Evolutionary conservation across 2,329 filamentous ascomycete genomes (phyloP), one percentile per base, ranked within the genome.

Genomic region (Xylariales sp.): DNA sequence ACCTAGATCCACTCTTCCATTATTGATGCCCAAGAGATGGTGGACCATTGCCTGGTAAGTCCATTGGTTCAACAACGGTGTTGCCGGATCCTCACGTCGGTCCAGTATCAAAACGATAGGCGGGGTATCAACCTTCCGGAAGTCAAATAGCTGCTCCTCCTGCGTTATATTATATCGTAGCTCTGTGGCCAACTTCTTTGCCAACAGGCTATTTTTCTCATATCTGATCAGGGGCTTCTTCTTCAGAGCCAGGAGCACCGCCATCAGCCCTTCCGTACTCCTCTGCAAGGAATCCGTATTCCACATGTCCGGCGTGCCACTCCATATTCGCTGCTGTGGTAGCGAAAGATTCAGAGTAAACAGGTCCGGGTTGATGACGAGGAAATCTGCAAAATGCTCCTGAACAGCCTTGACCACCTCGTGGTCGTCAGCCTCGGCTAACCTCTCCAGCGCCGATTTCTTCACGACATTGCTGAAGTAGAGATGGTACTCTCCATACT

Each of bases 41-140:
- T 98, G 93, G 1, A 98, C 93, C 90, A 98, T 98, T n/a, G 93
- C 93, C 64, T 98, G 93, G 56, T 98, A 98, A 18, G 93, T 98
- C 93, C 93, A 98, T 59, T 98, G 93, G 3, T 89, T 95, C 33
- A 98, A 74, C 10, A 98, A 69, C 0, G 93, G 93, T 4, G 93
- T 98, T 35, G 97, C 85, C 0, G 93, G 91, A 54, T 98, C 93
- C 56, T 96, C 90, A 59, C 93, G 79, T 29, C 93, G 81, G 62
- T 98, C 93, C 20, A 98, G 66, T 38, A 98, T 79, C 23, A 98
- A 73, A 12, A 98, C 71, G 50, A 98, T 90, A 0, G 94, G 93
- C 7, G 91, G 87, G 1, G 93, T 98, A 60, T 98, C 93, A 37
- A 90, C 85, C 60, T 88, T 90, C 47, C 91, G 79, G 60, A 98